Evolutionary conservation across 2,329 filamentous ascomycete species (phyloP).

Genomic region (Pestalotiopsis sp.): DNA sequence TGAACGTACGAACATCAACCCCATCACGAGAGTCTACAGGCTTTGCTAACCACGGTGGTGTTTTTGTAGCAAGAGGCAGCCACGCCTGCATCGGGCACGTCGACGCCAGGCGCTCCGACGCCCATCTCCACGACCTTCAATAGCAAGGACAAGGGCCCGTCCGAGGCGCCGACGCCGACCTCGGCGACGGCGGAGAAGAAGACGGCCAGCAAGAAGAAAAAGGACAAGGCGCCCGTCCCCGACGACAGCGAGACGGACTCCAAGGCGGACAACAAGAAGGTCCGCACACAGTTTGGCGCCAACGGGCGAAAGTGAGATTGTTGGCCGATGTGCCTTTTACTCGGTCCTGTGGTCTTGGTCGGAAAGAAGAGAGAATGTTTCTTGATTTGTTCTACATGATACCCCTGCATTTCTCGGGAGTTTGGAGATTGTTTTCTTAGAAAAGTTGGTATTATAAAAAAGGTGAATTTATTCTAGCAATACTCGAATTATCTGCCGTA

Average conservation of each 20-base stretch:
- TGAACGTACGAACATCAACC: conserved; percentile 30
- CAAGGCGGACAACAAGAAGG: conserved; percentile 51
- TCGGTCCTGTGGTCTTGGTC: background rate
- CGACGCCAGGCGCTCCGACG: conserved; percentile 54
- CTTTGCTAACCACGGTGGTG: background rate
- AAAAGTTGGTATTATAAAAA: background rate
- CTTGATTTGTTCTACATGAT: conserved; percentile 9
- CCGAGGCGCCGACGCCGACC: conserved; percentile 58
- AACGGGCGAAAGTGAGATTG: conserved; percentile 45
- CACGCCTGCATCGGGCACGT: conserved; percentile 44
- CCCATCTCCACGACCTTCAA: conserved; percentile 57
- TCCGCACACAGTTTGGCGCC: conserved; percentile 61
- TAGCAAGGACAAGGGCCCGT: conserved; percentile 43
- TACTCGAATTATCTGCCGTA: background rate
- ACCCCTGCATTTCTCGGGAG: conserved; percentile 6
- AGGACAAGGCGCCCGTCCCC: conserved; percentile 48
- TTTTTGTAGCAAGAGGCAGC: conserved; percentile 39
- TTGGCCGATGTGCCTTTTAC: background rate
- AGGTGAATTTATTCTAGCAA: background rate
- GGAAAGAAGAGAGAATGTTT: background rate
- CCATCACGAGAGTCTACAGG: background rate
- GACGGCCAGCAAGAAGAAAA: conserved; percentile 48
- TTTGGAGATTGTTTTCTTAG: background rate
- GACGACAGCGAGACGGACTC: conserved; percentile 64
- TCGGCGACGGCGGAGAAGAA: conserved; percentile 49